Conservation (phyloP, 2,329 filamentous ascomycete species). For the Curvularia sp. region DNA sequence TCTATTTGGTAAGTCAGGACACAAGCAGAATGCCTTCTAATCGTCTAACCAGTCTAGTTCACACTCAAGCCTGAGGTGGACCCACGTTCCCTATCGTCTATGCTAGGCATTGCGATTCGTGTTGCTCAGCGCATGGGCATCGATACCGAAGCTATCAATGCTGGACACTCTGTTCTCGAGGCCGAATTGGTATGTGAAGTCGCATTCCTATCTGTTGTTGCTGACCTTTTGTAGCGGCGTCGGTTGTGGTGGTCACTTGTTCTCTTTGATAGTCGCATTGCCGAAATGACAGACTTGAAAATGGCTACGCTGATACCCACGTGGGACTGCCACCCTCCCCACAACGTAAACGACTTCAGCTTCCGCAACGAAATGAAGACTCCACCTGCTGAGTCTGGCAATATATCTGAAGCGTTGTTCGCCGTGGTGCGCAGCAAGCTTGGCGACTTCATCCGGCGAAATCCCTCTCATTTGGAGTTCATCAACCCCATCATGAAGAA, state of each 20-base stretch:
- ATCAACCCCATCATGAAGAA: slow-evolving; percentile 53
- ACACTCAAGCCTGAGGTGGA: slow-evolving; percentile 59
- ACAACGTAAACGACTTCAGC: slow-evolving; percentile 61
- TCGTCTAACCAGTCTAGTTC: slow-evolving; percentile 45
- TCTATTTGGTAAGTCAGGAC: slow-evolving; percentile 58
- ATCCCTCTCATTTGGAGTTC: slow-evolving; percentile 56
- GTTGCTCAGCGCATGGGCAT: slow-evolving; percentile 67
- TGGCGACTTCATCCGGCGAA: slow-evolving; percentile 51
- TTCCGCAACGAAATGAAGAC: slow-evolving; percentile 52
- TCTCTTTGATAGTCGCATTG: slow-evolving; percentile 63
- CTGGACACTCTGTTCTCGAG: slow-evolving; percentile 63
- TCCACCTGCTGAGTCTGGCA: slow-evolving; percentile 46
- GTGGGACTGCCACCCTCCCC: slow-evolving; percentile 59
- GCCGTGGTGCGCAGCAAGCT: slow-evolving; percentile 59
- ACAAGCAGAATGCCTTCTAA: background rate
- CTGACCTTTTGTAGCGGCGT: slow-evolving; percentile 52
- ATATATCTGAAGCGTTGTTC: slow-evolving; percentile 60
- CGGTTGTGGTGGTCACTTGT: slow-evolving; percentile 68
- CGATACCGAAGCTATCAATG: slow-evolving; percentile 61
- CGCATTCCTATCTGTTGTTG: background rate
- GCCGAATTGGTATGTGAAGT: slow-evolving; percentile 55
- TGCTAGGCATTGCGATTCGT: slow-evolving; percentile 64
- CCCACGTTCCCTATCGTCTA: slow-evolving; percentile 59
- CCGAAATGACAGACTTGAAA: slow-evolving; percentile 61
- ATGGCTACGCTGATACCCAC: slow-evolving; percentile 55